Evolutionary conservation across 352 stramenopile genomes (phyloP), one percentile per base, ranked within the genome.

Genomic region (Phytophthora podocarpi): DNA sequence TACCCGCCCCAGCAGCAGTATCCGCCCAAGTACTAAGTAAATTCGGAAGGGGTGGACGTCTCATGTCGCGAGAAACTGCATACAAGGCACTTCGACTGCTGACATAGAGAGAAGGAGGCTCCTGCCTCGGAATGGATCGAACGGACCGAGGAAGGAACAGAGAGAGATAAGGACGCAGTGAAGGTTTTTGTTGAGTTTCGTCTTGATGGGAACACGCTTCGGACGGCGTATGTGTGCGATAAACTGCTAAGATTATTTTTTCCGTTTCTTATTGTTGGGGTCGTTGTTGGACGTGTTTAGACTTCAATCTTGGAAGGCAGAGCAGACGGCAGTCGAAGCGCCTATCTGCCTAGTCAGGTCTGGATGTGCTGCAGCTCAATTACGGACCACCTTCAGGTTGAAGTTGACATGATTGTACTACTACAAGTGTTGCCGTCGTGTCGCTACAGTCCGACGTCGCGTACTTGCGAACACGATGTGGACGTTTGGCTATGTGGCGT

Each of bases 71-170:
- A 40, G 30, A 31, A 54, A 18, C 40, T 5, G 16, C 32, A 24
- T 28, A 23, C 16, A 28, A 36, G 12, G 11, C 20, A 54, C 34
- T 50, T 55, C n/a, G 56, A 46, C 27, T 43, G 34, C 18, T 27
- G 10, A 51, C 5, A 21, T 27, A n/a, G 28, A 50, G 27, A 31
- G 37, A 28, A 48, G 23, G 27, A n/a, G 8, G n/a, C 30, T 55
- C n/a, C 46, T 32, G 4, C 15, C 46, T 72, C 24, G 59, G 26
- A 46, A 68, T 72, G 64, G 64, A 72, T 46, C 58, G 64, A 72
- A 72, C 64, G 58, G 51, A 68, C 51, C 15, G 53, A 69, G 58
- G 16, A 37, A 21, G 45, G 24, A 28, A 42, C 23, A 43, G 37
- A 35, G 23, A 46, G 37, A 51, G 35, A 53, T 62, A 40, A 36